Conservation (phyloP, 768 basidiomycete species). For the Suillus fuscotomentosus region DNA sequence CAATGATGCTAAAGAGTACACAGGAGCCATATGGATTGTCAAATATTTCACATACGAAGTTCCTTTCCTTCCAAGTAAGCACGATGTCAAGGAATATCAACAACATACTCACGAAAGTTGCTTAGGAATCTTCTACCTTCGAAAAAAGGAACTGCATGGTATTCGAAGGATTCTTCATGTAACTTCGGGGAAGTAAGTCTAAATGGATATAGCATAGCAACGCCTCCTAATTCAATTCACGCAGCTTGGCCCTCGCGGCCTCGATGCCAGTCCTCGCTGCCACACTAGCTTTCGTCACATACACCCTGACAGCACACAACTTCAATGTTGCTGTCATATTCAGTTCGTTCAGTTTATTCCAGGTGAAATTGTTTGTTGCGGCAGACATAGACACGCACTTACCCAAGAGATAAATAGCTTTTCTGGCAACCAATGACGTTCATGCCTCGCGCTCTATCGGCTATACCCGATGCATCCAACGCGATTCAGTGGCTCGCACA, state of each 20-base stretch:
- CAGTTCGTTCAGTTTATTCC: slow-evolving; percentile 60
- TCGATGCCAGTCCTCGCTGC: slow-evolving; percentile 65
- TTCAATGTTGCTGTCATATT: slow-evolving; percentile 71
- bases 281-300: slow-evolving; percentile 65
- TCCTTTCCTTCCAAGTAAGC: slow-evolving; percentile 62
- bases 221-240: background rate
- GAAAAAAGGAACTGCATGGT: background rate
- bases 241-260: slow-evolving; percentile 40
- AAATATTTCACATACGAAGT: slow-evolving; percentile 75
- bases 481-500: slow-evolving; percentile 51
- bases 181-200: background rate
- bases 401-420: slow-evolving; percentile 35
- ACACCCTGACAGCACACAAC: slow-evolving; percentile 49
- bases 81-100: background rate
- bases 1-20: background rate
- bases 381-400: background rate
- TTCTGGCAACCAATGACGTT: slow-evolving; percentile 72
- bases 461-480: slow-evolving; percentile 62
- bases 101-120: background rate
- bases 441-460: slow-evolving; percentile 58
- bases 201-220: background rate
- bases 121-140: slow-evolving; percentile 32
- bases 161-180: background rate
- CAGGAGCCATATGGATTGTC: slow-evolving; percentile 67
- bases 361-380: slow-evolving; percentile 28